Evolutionary conservation across 2,329 filamentous ascomycete genomes (phyloP).

Genomic region (Apiospora phragmitis): DNA sequence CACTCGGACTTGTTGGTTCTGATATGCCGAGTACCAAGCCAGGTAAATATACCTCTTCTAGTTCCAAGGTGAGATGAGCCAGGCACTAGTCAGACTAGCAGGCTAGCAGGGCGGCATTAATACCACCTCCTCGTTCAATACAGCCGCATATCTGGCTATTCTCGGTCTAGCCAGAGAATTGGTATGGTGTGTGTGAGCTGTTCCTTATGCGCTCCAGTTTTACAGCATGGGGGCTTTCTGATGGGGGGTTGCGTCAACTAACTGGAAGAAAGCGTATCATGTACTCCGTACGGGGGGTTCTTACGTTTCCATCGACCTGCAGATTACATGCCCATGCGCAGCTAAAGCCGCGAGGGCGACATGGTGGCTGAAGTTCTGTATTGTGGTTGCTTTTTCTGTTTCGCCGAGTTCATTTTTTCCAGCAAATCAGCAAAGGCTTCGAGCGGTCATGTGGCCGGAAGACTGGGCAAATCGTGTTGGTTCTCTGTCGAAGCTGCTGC

Average conservation of each 20-base stretch:
- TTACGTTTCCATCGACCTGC: constrained; percentile 7
- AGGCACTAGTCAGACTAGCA: not conserved
- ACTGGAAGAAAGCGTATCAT: not conserved
- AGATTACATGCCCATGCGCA: not conserved
- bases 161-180: not conserved
- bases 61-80: not conserved
- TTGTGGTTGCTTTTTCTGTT: not conserved
- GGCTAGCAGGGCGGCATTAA: not conserved
- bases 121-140: not conserved
- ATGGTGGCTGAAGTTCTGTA: not conserved
- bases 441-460: not conserved
- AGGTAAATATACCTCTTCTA: not conserved
- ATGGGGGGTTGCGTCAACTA: not conserved
- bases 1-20: not conserved
- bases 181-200: constrained; percentile 6
- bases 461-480: not conserved
- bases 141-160: constrained; percentile 3
- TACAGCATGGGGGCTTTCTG: not conserved
- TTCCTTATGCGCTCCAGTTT: constrained; percentile 7
- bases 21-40: not conserved
- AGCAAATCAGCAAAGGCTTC: not conserved
- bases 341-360: not conserved
- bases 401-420: not conserved
- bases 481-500: not conserved
- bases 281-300: not conserved